A percentile compares a stretch with the other conserved stretches of the same genome.
Conservation (phyloP, 805 yeast genomes). For the Metschnikowia baotianmanensis region DNA sequence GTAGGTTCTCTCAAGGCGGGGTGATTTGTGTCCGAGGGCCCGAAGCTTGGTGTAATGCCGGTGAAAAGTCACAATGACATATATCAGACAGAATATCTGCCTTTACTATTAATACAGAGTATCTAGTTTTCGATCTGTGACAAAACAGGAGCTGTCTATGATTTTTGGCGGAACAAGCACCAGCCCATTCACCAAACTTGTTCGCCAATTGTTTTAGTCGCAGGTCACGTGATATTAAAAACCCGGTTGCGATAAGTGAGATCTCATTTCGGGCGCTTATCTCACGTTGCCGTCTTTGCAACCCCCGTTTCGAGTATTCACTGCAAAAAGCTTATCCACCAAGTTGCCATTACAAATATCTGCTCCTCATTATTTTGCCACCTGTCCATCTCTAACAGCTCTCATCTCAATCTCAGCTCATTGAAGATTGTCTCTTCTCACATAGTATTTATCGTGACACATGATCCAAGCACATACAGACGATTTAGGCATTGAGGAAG, state of each 20-base stretch:
- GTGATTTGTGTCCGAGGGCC: no score
- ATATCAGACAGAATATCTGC: no score
- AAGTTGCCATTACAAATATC: background rate
- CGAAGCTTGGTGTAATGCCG: no score
- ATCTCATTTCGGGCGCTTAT: background rate
- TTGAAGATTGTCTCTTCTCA: no score
- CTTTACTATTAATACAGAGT: no score
- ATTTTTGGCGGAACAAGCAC: background rate
- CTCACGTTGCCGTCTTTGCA: background rate
- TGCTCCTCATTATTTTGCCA: background rate
- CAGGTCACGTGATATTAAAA: constrained; percentile 1
- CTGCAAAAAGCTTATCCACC: background rate
- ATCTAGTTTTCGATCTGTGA: no score
- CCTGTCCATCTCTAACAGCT: no score
- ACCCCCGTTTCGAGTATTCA: background rate
- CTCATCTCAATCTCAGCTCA: no score
- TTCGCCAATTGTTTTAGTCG: background rate
- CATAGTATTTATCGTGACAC: no score
- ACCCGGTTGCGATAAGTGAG: constrained; percentile 4
- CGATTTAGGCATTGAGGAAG: constrained; percentile 2
- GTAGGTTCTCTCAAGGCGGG: no score
- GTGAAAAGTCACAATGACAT: no score
- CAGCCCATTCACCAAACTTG: background rate
- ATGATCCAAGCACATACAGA: background rate
- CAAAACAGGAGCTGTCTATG: no score